Base-by-base conservation (phyloP, 768 basidiomycete species). In the Sarcodon sp. region DNA sequence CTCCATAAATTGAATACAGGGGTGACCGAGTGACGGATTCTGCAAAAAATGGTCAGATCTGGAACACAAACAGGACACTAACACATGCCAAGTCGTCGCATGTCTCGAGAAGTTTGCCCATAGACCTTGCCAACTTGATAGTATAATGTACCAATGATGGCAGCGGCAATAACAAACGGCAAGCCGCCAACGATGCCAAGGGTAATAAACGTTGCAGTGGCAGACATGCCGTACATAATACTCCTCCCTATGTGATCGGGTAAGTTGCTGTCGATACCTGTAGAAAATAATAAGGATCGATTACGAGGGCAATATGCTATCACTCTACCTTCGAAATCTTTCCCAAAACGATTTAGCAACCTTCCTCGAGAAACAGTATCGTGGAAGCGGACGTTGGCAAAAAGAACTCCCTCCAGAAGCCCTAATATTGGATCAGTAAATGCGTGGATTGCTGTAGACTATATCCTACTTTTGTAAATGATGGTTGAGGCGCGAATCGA, bases 331-430 rank as follows among this genome's bases (percentile, higher is more conserved):
- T 92, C 89, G 48, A 93, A 86, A 59, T 93, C 91, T 61, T 93
- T 93, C 38, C 91, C 90, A 53, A 87, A 85, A 43, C 89, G 70
- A 54, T 92, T 89, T 35, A 92, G 63, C 8, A 87, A 66, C 2
- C 90, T 78, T 5, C 92, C 92, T 35, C 88, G 77, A 45, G 83
- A 87, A 2, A 88, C 77, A 0, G 91, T 96, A 57, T 96, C 92
- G 55, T 94, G 92, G 71, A 96, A 94, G 37, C 91, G 77, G 49
- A 94, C 81, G 43, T 88, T 78, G 7, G 91, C 87, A 57, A 92
- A 92, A 1, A 96, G 67, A 3, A 94, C 81, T 0, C 80, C 63
- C 57, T 93, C 84, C 27, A 93, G 66, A 35, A 93, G 70, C 34
- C 69, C 21, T 27, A 27, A 27, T 27, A 27, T 27, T 27, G 21